Base-by-base conservation (phyloP, 495 filamentous ascomycete species). In the Thozetella sp. region DNA sequence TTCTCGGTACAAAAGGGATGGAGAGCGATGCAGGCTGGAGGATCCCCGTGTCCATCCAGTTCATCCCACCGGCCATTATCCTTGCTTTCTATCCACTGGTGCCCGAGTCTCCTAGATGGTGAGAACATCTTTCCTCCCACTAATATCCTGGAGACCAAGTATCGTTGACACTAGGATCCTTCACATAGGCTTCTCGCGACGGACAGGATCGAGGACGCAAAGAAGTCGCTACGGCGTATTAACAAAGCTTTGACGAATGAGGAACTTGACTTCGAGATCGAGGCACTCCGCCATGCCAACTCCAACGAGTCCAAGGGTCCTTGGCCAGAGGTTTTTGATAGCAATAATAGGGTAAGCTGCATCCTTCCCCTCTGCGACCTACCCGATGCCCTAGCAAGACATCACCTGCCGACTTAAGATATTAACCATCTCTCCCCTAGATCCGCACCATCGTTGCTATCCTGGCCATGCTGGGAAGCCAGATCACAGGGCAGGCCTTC, bases 401-500 rank as follows among this genome's bases (percentile, higher is more conserved):
- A n/a, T n/a, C n/a, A n/a, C n/a, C n/a, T n/a, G n/a, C n/a, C n/a
- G n/a, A n/a, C n/a, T n/a, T n/a, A n/a, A n/a, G n/a, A n/a, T n/a
- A n/a, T n/a, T n/a, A n/a, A n/a, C n/a, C n/a, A n/a, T n/a, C n/a
- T n/a, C n/a, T n/a, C n/a, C n/a, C n/a, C n/a, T n/a, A n/a, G n/a
- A 54, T 51, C 22, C 62, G 64, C 40, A 67, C 64, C 30, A 25
- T 51, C 20, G 63, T 67, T 46, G 64, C 64, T 25, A 45, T 65
- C n/a, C 19, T 61, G 26, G 64, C 64, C 51, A 65, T 67, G 64
- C 65, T 67, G 23, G 60, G 60, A 37, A 62, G 65, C 19, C 64
- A 67, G 56, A 67, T 67, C 53, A 67, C 64, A 37, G 64, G 64
- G 17, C 64, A 67, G 52, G 64, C 64, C 34, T 67, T 67, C 37